Evolutionary conservation across 1,139 yeast genomes (phyloP), one percentile per base, ranked within the genome.

Genomic region (Arxiozyma slooffiae): DNA sequence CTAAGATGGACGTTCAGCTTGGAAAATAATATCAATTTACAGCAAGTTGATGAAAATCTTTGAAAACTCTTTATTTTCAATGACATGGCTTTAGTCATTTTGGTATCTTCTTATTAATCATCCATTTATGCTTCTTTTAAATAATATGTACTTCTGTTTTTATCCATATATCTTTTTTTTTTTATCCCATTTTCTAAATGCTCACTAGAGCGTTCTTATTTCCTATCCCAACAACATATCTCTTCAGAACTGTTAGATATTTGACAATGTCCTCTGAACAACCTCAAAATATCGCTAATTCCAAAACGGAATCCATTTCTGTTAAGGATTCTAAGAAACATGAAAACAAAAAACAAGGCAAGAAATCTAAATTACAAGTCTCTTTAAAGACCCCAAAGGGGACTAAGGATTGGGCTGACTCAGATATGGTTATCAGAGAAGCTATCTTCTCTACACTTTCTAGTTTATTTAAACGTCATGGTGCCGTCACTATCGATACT

Each of bases 381-480:
- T 78, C 85, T 55, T 76, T 92, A 64, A 92, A 92, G 70, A 88
- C 95, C 46, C 97, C 98, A 50, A 92, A 90, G 69, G 98, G 98
- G 57, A 92, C 98, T 60, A 86, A 86, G 67, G 98, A 92, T 69
- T 92, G 98, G 98, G 85, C 96, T 57, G 98, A 92, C 61, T 85
- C 85, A 68, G 98, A 92, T 68, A 92, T 92, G 97, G 84, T 88
- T 45, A 79, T 92, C 60, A 81, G 98, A 68, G 92, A 87, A 61
- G 94, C 86, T 44, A 79, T 92, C 55, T 92, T 92, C 66, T 73
- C 75, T 49, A 79, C 88, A 17, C 71, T 92, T 57, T 79, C 90
- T 38, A 65, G 73, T 2, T 71, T 90, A 51, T 92, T 92, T 77
- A 85, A 89, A 71, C 84, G 89, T 62, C 98, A 92, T 68, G 98